Conservation (phyloP, 1,139 yeast genomes). For the Eremothecium sinecaudum region DNA sequence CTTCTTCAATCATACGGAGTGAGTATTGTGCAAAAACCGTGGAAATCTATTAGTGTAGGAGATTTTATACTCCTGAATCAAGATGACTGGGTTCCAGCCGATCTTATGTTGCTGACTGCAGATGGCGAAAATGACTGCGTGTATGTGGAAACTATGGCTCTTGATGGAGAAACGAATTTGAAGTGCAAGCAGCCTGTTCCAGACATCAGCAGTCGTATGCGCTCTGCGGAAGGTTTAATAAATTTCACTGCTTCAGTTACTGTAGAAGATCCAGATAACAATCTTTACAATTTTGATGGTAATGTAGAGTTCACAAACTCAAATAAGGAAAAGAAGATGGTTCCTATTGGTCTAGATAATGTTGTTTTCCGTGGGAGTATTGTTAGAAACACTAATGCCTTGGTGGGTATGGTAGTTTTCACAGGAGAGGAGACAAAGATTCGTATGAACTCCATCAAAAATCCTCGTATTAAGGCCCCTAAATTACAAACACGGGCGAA, state of each 20-base stretch:
- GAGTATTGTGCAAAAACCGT: slow-evolving; percentile 32
- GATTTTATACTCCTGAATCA: slow-evolving; percentile 63
- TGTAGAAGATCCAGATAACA: slow-evolving; percentile 85
- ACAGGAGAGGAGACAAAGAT: slow-evolving; percentile 95
- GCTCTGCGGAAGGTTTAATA: slow-evolving; percentile 44
- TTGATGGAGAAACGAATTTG: slow-evolving; percentile 93
- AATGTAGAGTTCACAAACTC: slow-evolving; percentile 33
- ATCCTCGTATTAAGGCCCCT: slow-evolving; percentile 89
- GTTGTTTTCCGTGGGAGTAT: slow-evolving; percentile 83
- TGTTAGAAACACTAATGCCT: slow-evolving; percentile 66
- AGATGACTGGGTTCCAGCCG: slow-evolving; percentile 94
- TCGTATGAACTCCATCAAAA: slow-evolving; percentile 85
- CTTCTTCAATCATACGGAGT: slow-evolving; percentile 24
- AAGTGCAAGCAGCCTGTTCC: slow-evolving; percentile 64
- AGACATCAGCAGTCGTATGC: slow-evolving; percentile 44
- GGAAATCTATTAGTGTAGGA: slow-evolving; percentile 82
- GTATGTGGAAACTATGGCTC: slow-evolving; percentile 89
- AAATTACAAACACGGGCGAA: slow-evolving; percentile 78
- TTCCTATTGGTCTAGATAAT: slow-evolving; percentile 71
- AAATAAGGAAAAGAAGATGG: slow-evolving; percentile 27
- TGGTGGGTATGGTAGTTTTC: slow-evolving; percentile 75
- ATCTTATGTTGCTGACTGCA: slow-evolving; percentile 60
- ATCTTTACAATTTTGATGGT: slow-evolving; percentile 89
- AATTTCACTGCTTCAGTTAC: slow-evolving; percentile 45
- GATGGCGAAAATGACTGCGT: slow-evolving; percentile 60